Conservation (phyloP, 345 rosid species). For the Moringa oleifera region DNA sequence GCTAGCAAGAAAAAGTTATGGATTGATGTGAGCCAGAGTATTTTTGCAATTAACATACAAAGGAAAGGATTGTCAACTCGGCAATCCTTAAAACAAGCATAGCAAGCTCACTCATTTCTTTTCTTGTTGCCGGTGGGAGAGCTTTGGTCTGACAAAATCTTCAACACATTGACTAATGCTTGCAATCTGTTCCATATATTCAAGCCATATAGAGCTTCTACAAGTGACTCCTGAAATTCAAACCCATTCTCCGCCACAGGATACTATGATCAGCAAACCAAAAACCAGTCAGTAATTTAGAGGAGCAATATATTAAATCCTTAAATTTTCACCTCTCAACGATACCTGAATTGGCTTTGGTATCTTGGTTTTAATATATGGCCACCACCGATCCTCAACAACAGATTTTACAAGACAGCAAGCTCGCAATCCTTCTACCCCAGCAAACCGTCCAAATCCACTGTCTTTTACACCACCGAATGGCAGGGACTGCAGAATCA, state of each 20-base stretch:
- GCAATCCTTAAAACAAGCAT: no score
- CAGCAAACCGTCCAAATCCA: slow-evolving; percentile 95
- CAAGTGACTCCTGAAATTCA: slow-evolving; percentile 80
- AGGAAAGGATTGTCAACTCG: no score
- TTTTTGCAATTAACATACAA: no score
- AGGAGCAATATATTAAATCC: neutral
- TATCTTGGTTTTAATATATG: slow-evolving; percentile 76
- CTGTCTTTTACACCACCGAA: slow-evolving; percentile 97
- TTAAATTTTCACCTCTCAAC: no score
- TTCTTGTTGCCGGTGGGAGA: slow-evolving; percentile 27
- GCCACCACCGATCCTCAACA: slow-evolving; percentile 98
- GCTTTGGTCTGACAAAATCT: slow-evolving; percentile 64
- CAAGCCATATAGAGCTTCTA: slow-evolving; percentile 79
- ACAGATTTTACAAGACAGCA: slow-evolving; percentile 94
- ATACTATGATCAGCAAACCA: slow-evolving; percentile 40
- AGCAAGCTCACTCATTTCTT: slow-evolving; percentile 39
- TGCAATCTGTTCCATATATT: slow-evolving; percentile 83
- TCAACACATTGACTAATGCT: slow-evolving; percentile 67
- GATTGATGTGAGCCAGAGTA: no score
- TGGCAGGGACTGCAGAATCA: slow-evolving; percentile 71
- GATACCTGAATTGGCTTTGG: slow-evolving; percentile 91
- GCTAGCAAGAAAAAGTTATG: no score
- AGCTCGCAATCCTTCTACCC: slow-evolving; percentile 89
- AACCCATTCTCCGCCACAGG: slow-evolving; percentile 85
- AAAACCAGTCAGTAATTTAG: neutral